Percentiles rank a stretch among this genome's conserved stretches.
These are phyloP conservation scores for Madurella mycetomatis DNA, from an alignment of 2,329 filamentous ascomycete genomes.

Conservation along the genomic window DNA sequence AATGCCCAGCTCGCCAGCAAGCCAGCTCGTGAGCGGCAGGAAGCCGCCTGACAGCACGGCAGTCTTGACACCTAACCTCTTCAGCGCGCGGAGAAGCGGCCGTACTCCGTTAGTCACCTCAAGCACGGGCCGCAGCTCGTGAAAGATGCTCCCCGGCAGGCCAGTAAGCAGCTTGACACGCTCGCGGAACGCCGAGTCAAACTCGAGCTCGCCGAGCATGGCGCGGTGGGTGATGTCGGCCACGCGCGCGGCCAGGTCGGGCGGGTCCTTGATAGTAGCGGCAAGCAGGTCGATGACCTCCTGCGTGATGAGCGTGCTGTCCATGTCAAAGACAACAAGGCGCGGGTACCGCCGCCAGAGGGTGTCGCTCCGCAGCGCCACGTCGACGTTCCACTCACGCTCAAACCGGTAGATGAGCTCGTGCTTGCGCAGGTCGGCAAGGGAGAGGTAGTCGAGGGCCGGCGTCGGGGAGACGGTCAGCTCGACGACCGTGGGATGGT, in stretches of 20 bases:
- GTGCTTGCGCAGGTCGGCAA: constrained; percentile 70
- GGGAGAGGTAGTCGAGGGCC: constrained; percentile 57
- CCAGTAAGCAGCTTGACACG: constrained; percentile 78
- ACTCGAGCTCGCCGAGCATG: constrained; percentile 95
- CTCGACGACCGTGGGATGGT: constrained; percentile 61
- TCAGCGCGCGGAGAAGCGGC: constrained; percentile 69
- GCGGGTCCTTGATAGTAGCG: constrained; percentile 62
- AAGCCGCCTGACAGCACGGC: constrained; percentile 93
- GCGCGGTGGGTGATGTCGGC: constrained; percentile 86
- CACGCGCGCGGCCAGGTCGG: constrained; percentile 74
- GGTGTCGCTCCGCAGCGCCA: constrained; percentile 68
- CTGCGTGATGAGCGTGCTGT: constrained; percentile 93
- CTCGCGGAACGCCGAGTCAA: constrained; percentile 75
- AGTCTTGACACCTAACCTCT: constrained; percentile 75
- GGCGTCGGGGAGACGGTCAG: constrained; percentile 59
- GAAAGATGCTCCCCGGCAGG: constrained; percentile 72
- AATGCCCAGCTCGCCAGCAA: constrained; percentile 73
- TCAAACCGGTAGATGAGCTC: constrained; percentile 81
- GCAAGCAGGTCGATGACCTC: constrained; percentile 97
- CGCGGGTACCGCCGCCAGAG: constrained; percentile 76
- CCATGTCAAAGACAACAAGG: constrained; percentile 96
- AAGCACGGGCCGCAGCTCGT: constrained; percentile 68
- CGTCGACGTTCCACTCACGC: constrained; percentile 83
- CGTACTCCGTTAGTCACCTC: constrained; percentile 77
- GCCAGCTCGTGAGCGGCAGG: constrained; percentile 80